Percentiles rank a stretch among this genome's conserved stretches.
Conservation (phyloP, 2,329 filamentous ascomycete species). For the Teratosphaeria destructans region DNA sequence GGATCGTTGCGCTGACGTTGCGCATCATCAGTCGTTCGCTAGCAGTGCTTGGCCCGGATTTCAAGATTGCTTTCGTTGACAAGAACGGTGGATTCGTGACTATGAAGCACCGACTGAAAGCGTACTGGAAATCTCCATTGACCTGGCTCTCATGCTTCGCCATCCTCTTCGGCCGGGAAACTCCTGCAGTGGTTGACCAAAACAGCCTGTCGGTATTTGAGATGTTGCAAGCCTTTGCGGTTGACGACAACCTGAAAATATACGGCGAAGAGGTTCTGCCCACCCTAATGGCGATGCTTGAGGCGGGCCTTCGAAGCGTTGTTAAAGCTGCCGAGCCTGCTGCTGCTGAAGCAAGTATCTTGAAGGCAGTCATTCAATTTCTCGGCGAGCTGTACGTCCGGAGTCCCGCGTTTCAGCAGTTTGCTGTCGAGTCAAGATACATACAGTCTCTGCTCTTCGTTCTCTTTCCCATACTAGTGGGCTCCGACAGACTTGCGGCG, state of each 20-base stretch:
- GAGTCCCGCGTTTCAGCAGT: slow-evolving; percentile 71
- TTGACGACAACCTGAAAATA: slow-evolving; percentile 51
- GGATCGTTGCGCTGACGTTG: slow-evolving; percentile 68
- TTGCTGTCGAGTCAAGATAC: slow-evolving; percentile 66
- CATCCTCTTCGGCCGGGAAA: slow-evolving; percentile 76
- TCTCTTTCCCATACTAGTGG: slow-evolving; percentile 80
- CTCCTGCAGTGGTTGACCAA: slow-evolving; percentile 58
- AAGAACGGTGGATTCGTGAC: slow-evolving; percentile 84
- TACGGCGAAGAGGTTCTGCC: slow-evolving; percentile 67
- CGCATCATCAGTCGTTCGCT: slow-evolving; percentile 78
- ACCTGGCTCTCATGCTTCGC: slow-evolving; percentile 85
- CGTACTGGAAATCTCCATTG: slow-evolving; percentile 78
- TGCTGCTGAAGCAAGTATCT: slow-evolving; percentile 47
- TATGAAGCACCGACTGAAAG: slow-evolving; percentile 68
- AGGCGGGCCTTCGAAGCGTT: slow-evolving; percentile 67
- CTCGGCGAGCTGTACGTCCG: slow-evolving; percentile 67
- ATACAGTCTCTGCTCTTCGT: slow-evolving; percentile 67
- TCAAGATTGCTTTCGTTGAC: slow-evolving; percentile 73
- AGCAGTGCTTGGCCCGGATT: slow-evolving; percentile 68
- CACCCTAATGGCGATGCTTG: slow-evolving; percentile 77
- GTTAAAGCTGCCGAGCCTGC: slow-evolving; percentile 43
- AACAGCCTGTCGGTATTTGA: slow-evolving; percentile 63
- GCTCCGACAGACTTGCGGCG: slow-evolving; percentile 69
- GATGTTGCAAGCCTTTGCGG: slow-evolving; percentile 60
- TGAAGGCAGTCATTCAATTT: slow-evolving; percentile 71